Evolutionary conservation across 441 rosid species (phyloP), one percentile per base, ranked within the genome.

Genomic region (Bocquillonia castaneifolia): DNA sequence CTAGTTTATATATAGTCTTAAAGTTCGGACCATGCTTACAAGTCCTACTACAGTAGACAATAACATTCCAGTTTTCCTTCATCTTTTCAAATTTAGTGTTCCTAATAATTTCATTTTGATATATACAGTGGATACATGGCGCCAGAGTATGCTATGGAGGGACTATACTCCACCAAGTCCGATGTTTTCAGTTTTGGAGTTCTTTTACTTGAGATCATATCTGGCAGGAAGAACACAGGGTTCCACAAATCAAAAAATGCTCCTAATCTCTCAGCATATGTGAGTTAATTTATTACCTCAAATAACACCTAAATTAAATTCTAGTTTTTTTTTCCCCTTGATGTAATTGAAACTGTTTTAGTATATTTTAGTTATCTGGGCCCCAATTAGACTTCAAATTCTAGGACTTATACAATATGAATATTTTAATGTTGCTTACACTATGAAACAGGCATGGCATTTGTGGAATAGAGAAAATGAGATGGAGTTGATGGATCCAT

Each of bases 101-200:
- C 25, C 25, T 62, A 0, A 22, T 13, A 25, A 10, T 15, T 39
- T 26, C 23, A 32, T 1, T 25, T 17, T 62, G 14, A 13, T 40
- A 22, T 15, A 45, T 26, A 0, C 29, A 83, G 84, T 47, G 84
- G 87, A 53, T 81, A 83, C 44, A 83, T 83, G 84, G 78, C 81
- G 2, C 85, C 83, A 0, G 85, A 81, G 50, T 84, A 78, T 45
- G 84, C 83, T 1, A 80, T 80, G 85, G 81, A 80, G 10, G 88
- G 88, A 26, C 42, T 74, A 5, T 81, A 76, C 70, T 84, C 88
- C 0, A 72, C 48, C 6, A 81, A 84, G 17, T 81, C 88, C 1
- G 85, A 84, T 29, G 83, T 78, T 57, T 84, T 53, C 57, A 84
- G 85, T 73, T 84, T 80, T 4, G 85, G 85, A 51, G 84, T 84